Evolutionary conservation across 768 basidiomycete genomes (phyloP), one percentile per base, ranked within the genome.

Genomic region (Leccinellum albellum): DNA sequence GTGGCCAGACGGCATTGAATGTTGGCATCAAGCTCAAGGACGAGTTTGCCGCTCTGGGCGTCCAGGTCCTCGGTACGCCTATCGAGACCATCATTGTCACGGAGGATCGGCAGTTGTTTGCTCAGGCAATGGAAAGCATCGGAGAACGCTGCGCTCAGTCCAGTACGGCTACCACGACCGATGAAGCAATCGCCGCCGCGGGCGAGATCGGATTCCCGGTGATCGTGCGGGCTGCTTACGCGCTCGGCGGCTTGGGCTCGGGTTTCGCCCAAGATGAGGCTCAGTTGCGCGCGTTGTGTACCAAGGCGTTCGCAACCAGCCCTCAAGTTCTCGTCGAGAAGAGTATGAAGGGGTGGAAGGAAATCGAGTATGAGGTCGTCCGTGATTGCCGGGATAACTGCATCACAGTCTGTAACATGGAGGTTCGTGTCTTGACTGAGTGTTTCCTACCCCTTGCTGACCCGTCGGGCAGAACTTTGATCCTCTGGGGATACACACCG

Each of bases 301-400:
- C 79, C 63, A 97, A 95, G 76, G 96, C 97, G 10, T 98, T 99
- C 68, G 95, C 96, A 46, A 98, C 94, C 14, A 94, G 92, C 65
- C 94, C 96, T 45, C 97, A 98, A 74, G 95, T 99, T 0, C 80
- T 99, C n/a, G 94, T 99, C 15, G 97, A 99, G 80, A 95, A 87
- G 81, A 94, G 91, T 66, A 98, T 98, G 96, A 98, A 98, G 76
- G 96, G 96, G 3, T 99, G 96, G 96, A 98, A 99, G 76, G 96
- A 99, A 79, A 96, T 99, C 63, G 96, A 99, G 77, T 99, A 99
- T 65, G 96, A 99, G 70, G 96, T 99, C 50, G 96, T 98, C 12
- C 82, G 96, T 57, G 96, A 99, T 74, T 98, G 94, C 76, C 82
- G 91, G 60, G 92, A 98, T 70, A 99, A 99, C 71, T 98, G 96